Evolutionary conservation across 1,139 yeast genomes (phyloP).

Genomic region (Candida tropicalis): DNA sequence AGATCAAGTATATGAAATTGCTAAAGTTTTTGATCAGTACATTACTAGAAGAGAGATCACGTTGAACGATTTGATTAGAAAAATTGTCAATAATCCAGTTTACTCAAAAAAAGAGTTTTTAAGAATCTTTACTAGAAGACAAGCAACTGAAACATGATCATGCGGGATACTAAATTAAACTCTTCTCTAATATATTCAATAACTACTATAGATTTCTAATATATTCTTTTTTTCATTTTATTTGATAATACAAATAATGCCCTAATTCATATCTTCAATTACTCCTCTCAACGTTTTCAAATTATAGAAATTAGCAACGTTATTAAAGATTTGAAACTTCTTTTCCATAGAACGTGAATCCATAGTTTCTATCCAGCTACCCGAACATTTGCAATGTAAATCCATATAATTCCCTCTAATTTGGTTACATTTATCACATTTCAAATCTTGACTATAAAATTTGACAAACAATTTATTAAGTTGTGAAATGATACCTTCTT

Average conservation of each 20-base stretch:
- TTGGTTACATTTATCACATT: constrained; percentile 74
- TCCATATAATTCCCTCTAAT: constrained; percentile 73
- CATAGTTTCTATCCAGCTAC: constrained; percentile 72
- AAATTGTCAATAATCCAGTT: constrained; percentile 16
- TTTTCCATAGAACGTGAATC: constrained; percentile 46
- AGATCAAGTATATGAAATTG: constrained; percentile 14
- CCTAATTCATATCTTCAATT: constrained; percentile 31
- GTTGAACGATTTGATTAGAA: constrained; percentile 15
- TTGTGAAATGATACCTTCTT: constrained; percentile 75
- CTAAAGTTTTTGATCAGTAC: constrained; percentile 18
- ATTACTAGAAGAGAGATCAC: constrained; percentile 15
- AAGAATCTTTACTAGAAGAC: constrained; percentile 15
- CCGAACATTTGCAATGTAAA: constrained; percentile 83
- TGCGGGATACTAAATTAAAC: too few species aligned
- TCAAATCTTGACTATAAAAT: constrained; percentile 78
- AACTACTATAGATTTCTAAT: too few species aligned
- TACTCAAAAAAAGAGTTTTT: constrained; percentile 17
- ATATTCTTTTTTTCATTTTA: too few species aligned
- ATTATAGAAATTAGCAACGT: constrained; percentile 63
- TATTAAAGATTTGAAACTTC: constrained; percentile 51
- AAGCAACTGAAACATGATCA: constrained; percentile 1
- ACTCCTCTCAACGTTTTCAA: constrained; percentile 59
- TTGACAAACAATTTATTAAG: constrained; percentile 56
- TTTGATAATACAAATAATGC: too few species aligned
- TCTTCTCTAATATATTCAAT: too few species aligned